Percentiles rank a stretch among this genome's conserved stretches.
Evolutionary conservation across 768 basidiomycete species (phyloP).

Genomic region (Suillus ampliporus): DNA sequence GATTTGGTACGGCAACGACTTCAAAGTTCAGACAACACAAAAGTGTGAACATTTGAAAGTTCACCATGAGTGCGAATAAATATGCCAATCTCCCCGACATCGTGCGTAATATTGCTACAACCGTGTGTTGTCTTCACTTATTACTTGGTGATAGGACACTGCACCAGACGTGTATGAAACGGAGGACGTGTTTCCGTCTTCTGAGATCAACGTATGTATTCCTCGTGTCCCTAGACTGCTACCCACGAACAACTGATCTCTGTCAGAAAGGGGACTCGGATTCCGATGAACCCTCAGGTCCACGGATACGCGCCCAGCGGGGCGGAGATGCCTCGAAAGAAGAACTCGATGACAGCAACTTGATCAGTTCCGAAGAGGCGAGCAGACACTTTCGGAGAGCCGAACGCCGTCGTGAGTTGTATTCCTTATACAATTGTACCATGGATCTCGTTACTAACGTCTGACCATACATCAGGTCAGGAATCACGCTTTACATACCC

Average conservation of each 20-base stretch:
- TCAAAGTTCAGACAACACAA: too few relatives aligned
- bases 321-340: constrained; percentile 53
- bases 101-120: constrained; percentile 49
- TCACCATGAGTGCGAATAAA: constrained; percentile 69
- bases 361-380: constrained; percentile 72
- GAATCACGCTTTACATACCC: constrained; percentile 73
- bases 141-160: constrained; percentile 64
- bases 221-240: background rate
- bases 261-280: constrained; percentile 64
- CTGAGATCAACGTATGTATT: constrained; percentile 55
- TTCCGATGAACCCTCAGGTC: constrained; percentile 64
- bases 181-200: constrained; percentile 69
- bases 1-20: too few relatives aligned
- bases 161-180: constrained; percentile 94
- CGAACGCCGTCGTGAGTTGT: constrained; percentile 60
- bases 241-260: constrained; percentile 17
- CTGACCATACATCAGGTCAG: constrained; percentile 45
- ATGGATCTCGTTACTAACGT: background rate
- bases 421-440: background rate
- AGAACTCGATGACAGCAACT: constrained; percentile 70
- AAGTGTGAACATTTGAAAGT: too few relatives aligned
- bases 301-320: constrained; percentile 35
- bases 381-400: constrained; percentile 73
- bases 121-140: constrained; percentile 6
- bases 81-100: constrained; percentile 94